These are phyloP conservation scores for Talaromyces sp. DNA, from an alignment of 2,329 filamentous ascomycete species.

Conservation along the genomic window DNA sequence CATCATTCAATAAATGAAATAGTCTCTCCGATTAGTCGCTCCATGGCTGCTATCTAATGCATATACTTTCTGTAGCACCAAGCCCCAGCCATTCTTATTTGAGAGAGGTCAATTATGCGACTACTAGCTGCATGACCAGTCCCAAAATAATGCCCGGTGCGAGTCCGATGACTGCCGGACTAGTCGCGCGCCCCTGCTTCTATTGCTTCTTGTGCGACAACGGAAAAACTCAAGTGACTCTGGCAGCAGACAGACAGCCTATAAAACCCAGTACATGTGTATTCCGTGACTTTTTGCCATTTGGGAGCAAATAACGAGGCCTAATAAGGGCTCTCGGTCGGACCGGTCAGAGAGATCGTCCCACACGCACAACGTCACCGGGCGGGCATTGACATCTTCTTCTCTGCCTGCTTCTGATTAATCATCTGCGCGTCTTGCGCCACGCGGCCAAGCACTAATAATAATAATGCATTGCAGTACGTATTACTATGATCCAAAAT, in stretches of 20 bases:
- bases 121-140: background rate
- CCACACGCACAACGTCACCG: background rate
- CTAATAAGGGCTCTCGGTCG: background rate
- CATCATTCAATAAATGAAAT: background rate
- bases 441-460: conserved; percentile 3
- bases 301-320: too few relatives aligned
- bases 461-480: too few relatives aligned
- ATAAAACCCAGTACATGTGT: background rate
- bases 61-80: background rate
- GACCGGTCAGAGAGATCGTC: background rate
- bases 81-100: background rate
- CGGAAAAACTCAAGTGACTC: background rate
- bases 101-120: background rate
- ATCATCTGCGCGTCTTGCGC: conserved; percentile 5
- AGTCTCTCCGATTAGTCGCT: background rate
- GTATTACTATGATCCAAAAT: background rate
- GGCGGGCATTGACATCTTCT: conserved; percentile 8
- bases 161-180: background rate
- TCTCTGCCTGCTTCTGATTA: background rate
- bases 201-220: background rate
- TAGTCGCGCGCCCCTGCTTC: background rate
- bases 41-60: background rate
- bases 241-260: background rate
- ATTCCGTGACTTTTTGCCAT: too few relatives aligned
- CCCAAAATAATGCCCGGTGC: background rate